Evolutionary conservation across 768 basidiomycete species (phyloP).

Genomic region (Lactifluus hygrophoroides): DNA sequence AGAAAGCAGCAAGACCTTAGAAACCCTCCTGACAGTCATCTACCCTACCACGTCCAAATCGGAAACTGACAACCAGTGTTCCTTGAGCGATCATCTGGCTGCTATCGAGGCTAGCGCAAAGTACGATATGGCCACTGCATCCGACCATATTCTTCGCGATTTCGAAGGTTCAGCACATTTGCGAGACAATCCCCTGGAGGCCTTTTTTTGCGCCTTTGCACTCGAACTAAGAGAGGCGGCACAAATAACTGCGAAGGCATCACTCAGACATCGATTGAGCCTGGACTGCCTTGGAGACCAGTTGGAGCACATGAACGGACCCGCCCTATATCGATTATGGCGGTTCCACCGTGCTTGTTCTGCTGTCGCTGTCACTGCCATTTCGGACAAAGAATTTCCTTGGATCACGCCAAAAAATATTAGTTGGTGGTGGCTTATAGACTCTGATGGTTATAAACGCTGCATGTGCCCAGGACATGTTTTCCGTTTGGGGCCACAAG

Average conservation of each 20-base stretch:
- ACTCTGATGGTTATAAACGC: neutral
- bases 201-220: neutral
- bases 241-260: slow-evolving; percentile 3
- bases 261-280: neutral
- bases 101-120: neutral
- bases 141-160: neutral
- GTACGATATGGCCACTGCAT: neutral
- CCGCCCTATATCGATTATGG: neutral
- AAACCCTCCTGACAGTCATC: neutral
- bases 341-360: slow-evolving; percentile 4
- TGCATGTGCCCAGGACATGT: neutral
- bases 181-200: neutral
- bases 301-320: neutral
- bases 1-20: neutral
- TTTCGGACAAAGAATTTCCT: neutral
- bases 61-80: neutral
- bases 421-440: neutral
- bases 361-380: neutral
- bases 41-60: neutral
- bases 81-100: neutral
- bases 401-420: neutral
- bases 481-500: neutral
- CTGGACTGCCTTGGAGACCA: neutral
- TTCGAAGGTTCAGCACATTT: neutral
- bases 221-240: neutral